Percentiles rank a stretch among this genome's conserved stretches.
Conservation (phyloP, 1,284 basidiomycete species). For the Tilletia horrida region DNA sequence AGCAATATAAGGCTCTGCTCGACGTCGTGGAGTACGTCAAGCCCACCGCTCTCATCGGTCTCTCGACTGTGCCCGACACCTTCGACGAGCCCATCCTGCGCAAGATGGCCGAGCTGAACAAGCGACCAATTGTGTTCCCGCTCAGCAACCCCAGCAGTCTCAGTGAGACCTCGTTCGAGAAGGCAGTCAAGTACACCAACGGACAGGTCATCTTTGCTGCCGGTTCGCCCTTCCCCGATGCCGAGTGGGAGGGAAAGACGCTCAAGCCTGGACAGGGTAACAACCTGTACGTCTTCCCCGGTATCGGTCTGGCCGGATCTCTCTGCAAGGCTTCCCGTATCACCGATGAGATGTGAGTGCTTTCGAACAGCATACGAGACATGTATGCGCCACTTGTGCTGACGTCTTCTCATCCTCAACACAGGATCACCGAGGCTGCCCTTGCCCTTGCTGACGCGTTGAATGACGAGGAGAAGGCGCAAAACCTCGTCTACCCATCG, state of each 20-base stretch:
- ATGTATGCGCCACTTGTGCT: too few relatives aligned
- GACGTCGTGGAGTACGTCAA: constrained; percentile 81
- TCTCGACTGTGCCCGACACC: constrained; percentile 80
- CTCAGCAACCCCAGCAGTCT: constrained; percentile 87
- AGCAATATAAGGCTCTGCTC: constrained; percentile 59
- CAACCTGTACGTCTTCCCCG: constrained; percentile 63
- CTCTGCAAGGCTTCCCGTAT: constrained; percentile 70
- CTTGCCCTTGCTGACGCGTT: constrained; percentile 75
- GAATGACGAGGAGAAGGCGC: constrained; percentile 66
- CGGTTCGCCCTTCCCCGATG: constrained; percentile 79
- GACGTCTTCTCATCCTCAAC: too few relatives aligned
- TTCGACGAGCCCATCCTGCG: constrained; percentile 74
- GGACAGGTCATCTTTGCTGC: constrained; percentile 73
- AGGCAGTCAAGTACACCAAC: constrained; percentile 72
- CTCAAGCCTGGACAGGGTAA: constrained; percentile 85
- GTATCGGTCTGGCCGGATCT: constrained; percentile 48
- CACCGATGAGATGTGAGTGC: constrained; percentile 66
- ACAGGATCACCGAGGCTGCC: constrained; percentile 59
- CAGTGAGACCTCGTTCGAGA: constrained; percentile 70
- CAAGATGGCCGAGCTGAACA: constrained; percentile 79
- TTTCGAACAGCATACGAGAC: too few relatives aligned
- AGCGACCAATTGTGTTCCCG: constrained; percentile 87
- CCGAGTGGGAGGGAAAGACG: constrained; percentile 63
- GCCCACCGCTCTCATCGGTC: constrained; percentile 85
- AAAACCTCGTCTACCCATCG: constrained; percentile 47